Evolutionary conservation across 805 yeast genomes (phyloP).

Genomic region (Myxozyma neglecta): DNA sequence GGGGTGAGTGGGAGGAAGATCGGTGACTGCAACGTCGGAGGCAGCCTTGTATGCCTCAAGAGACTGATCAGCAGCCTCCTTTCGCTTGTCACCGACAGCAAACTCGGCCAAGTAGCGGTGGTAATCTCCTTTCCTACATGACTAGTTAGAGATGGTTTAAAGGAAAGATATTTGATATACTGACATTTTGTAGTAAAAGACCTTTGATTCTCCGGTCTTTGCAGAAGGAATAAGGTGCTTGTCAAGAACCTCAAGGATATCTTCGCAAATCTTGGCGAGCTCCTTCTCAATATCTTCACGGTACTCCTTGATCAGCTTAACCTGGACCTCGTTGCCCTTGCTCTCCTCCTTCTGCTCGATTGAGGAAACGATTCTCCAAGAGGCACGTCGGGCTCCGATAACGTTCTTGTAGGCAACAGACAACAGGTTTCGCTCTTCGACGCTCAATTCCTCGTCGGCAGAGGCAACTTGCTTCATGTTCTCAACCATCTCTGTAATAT

Average conservation of each 20-base stretch:
- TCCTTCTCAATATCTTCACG: constrained; percentile 93
- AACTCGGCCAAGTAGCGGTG: constrained; percentile 99
- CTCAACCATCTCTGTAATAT: constrained; percentile 58
- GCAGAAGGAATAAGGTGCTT: constrained; percentile 92
- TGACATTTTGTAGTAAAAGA: constrained; percentile 91
- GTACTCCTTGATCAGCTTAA: constrained; percentile 84
- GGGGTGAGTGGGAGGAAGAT: constrained; percentile 98
- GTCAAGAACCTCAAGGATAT: constrained; percentile 82
- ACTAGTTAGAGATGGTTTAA: not conserved
- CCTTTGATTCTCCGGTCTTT: constrained; percentile 95
- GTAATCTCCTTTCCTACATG: constrained; percentile 80
- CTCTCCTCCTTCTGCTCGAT: constrained; percentile 98
- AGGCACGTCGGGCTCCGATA: constrained; percentile 98
- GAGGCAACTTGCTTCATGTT: constrained; percentile 98
- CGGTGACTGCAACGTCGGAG: constrained; percentile 94
- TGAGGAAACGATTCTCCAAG: constrained; percentile 98
- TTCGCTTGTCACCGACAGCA: constrained; percentile 86
- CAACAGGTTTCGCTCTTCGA: constrained; percentile 95
- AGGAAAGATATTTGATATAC: not conserved
- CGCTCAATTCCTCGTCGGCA: constrained; percentile 90
- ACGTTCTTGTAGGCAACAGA: constrained; percentile 98
- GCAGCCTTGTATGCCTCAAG: constrained; percentile 94
- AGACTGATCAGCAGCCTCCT: constrained; percentile 87
- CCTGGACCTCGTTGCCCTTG: constrained; percentile 91
- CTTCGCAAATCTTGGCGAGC: constrained; percentile 90